Evolutionary conservation across 202 grass and related monocot genomes (phyloP), one percentile per base, ranked within the genome.

Genomic region (Schoenoplectus tabernaemontani): DNA sequence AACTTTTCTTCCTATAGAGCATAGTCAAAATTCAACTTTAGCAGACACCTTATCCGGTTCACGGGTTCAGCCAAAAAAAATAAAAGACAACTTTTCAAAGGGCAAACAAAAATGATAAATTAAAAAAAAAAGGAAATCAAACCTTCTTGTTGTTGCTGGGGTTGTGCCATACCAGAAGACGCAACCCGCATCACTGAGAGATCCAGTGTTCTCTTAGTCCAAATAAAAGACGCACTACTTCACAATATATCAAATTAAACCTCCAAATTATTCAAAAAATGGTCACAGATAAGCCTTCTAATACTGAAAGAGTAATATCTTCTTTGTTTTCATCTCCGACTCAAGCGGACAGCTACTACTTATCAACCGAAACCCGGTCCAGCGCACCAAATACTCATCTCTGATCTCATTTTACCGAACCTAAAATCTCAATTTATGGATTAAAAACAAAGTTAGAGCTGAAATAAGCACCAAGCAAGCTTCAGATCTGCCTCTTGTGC

Each of bases 141-240:
- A 90, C 83, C 85, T 2, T 90, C 89, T 64, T 77, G 87, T 77
- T 93, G 89, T 24, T 79, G 89, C 12, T 82, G 78, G 33, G 81
- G 47, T 66, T 91, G 91, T 56, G 82, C 47, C 86, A 88, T 86
- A 59, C 85, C 88, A 37, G 89, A 58, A 4, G 86, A 76, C 0
- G 93, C 86, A 80, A 93, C 91, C 33, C 87, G 83, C 84, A 93
- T 87, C 78, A 81, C 84, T 46, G 41, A 78, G 12, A 57, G 67
- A 83, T 83, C 81, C 81, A 73, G 67, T 75, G 48, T 83, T 37
- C 19, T 42, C 10, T 83, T 30, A 33, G 16, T 7, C 54, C 36
- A 32, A 60, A 71, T 33, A 50, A 59, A 39, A 75, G 26, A 83
- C 13, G 50, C 34, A 42, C 53, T 59, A 26, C 23, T 83, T 75